phyloP scores from a whole-genome alignment of 2,329 filamentous ascomycete genomes.

The Lecanosticta acicola region DNA sequence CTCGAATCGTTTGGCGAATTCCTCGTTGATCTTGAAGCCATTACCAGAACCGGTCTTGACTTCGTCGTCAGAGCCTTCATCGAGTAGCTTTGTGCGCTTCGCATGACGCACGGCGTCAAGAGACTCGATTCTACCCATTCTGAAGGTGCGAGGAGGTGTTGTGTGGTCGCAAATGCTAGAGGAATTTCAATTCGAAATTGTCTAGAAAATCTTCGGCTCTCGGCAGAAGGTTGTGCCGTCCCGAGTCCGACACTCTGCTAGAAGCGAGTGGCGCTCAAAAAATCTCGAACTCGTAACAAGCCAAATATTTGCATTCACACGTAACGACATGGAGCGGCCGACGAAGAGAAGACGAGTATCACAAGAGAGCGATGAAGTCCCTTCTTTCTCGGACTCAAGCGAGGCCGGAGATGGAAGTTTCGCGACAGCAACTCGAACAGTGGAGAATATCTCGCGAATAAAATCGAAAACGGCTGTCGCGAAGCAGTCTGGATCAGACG shows the following conservation, averaged over 20 bases:
- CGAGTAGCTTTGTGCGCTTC: conserved; percentile 32
- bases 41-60: conserved; percentile 18
- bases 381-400: background rate
- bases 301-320: background rate
- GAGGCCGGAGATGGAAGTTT: background rate
- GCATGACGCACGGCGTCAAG: conserved; percentile 18
- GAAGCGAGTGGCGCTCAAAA: background rate
- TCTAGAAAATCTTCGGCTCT: background rate
- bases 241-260: background rate
- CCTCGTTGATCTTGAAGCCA: conserved; percentile 74
- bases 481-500: background rate
- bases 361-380: conserved; percentile 1
- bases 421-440: background rate
- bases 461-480: conserved; percentile 4
- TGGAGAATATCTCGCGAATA: conserved; percentile 2
- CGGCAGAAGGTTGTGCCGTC: background rate
- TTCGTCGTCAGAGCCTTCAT: conserved; percentile 20
- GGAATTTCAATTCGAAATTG: background rate
- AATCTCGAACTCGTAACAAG: background rate
- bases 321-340: conserved; percentile 12
- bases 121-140: no score
- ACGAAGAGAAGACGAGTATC: conserved; percentile 15
- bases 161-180: no score
- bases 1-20: conserved; percentile 84
- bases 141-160: no score